A percentile compares a stretch with the other conserved stretches of the same genome.
phyloP scores from a whole-genome alignment of 495 filamentous ascomycete species.

The Aspergillus homomorphus region DNA sequence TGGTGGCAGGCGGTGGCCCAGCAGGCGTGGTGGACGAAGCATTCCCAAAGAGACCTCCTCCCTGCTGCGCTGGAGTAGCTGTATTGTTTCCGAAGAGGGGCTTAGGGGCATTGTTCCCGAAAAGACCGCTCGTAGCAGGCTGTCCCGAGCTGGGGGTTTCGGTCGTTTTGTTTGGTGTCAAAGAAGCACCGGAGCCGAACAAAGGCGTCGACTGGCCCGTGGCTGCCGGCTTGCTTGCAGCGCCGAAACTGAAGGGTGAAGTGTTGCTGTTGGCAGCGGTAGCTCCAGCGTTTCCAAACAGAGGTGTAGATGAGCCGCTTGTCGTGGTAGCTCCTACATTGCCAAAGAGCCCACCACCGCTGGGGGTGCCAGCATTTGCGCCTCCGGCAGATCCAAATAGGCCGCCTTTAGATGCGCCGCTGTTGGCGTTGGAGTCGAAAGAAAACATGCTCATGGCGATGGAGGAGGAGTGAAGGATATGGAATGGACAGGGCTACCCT shows the following conservation, averaged over 20 bases:
- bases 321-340: slow-evolving; percentile 43
- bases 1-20: slow-evolving; percentile 48
- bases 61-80: slow-evolving; percentile 40
- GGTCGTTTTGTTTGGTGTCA: slow-evolving; percentile 41
- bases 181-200: slow-evolving; percentile 26
- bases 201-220: slow-evolving; percentile 26
- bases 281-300: slow-evolving; percentile 31
- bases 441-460: slow-evolving; percentile 34
- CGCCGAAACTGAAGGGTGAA: slow-evolving; percentile 44
- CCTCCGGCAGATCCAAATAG: slow-evolving; percentile 40
- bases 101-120: slow-evolving; percentile 39
- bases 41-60: slow-evolving; percentile 40
- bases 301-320: slow-evolving; percentile 30
- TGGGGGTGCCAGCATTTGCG: slow-evolving; percentile 24
- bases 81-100: slow-evolving; percentile 40
- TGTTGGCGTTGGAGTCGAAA: slow-evolving; percentile 33
- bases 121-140: slow-evolving; percentile 42
- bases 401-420: slow-evolving; percentile 31
- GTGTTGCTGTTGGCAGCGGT: slow-evolving; percentile 24
- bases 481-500: slow-evolving; percentile 27
- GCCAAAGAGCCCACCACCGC: slow-evolving; percentile 41
- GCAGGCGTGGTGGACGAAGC: slow-evolving; percentile 60
- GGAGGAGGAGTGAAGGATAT: slow-evolving; percentile 19
- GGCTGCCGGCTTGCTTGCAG: slow-evolving; percentile 25
- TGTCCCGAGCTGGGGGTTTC: slow-evolving; percentile 35